These are phyloP conservation scores for Saitoella complicata DNA, from an alignment of 805 yeast genomes.

Conservation along the genomic window DNA sequence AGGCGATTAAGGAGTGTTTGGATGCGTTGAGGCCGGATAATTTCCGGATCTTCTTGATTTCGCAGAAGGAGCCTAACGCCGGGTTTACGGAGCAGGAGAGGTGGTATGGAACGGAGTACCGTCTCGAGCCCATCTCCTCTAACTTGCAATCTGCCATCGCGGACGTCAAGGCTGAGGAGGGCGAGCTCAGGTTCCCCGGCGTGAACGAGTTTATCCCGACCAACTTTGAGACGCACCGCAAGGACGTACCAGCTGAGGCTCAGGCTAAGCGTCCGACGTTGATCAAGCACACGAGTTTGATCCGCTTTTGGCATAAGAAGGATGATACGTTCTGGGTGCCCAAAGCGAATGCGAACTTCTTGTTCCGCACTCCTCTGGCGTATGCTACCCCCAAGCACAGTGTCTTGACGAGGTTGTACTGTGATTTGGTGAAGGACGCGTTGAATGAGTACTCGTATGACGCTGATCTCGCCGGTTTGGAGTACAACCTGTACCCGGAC, in stretches of 20 bases:
- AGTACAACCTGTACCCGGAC: conserved; percentile 38
- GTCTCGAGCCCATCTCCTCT: conserved; percentile 29
- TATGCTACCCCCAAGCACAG: conserved; percentile 42
- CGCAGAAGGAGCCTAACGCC: conserved; percentile 33
- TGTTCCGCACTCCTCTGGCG: conserved; percentile 45
- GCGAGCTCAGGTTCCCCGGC: conserved; percentile 42
- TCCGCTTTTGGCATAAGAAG: conserved; percentile 71
- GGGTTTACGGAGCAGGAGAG: conserved; percentile 36
- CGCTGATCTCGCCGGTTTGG: conserved; percentile 68
- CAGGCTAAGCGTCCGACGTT: conserved; percentile 45
- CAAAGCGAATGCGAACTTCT: conserved; percentile 53
- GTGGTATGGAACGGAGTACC: conserved; percentile 86
- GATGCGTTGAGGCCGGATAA: conserved; percentile 39
- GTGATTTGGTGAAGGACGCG: conserved; percentile 59
- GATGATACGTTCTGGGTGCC: conserved; percentile 85
- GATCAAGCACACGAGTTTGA: conserved; percentile 33
- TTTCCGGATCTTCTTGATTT: conserved; percentile 40
- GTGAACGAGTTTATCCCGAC: conserved; percentile 74
- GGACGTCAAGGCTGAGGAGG: conserved; percentile 14
- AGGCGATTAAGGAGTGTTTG: conserved; percentile 34
- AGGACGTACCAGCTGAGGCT: conserved; percentile 19
- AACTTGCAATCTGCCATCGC: conserved; percentile 23
- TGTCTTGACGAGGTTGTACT: conserved; percentile 43
- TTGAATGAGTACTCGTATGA: conserved; percentile 64
- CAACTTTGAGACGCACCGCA: conserved; percentile 45